phyloP scores from a whole-genome alignment of 1,284 basidiomycete species.

The Moesziomyces sp. region DNA sequence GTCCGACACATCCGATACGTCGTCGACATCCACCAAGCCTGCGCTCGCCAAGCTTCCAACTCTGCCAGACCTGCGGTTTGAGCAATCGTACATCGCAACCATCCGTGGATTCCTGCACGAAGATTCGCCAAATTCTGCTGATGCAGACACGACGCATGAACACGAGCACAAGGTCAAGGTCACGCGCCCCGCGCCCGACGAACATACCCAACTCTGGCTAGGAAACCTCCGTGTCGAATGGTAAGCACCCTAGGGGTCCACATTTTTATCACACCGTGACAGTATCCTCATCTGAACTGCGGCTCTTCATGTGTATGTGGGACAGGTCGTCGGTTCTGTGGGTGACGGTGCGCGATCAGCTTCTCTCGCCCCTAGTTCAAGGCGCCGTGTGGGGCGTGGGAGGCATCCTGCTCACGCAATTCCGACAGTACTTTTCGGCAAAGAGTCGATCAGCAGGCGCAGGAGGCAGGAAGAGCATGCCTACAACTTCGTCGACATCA shows the following conservation, averaged over 20 bases:
- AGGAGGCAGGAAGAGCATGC: background rate
- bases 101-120: slow-evolving; percentile 55
- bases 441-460: slow-evolving; percentile 4
- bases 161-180: slow-evolving; percentile 30
- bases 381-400: slow-evolving; percentile 57
- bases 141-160: slow-evolving; percentile 7
- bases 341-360: slow-evolving; percentile 59
- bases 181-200: slow-evolving; percentile 17
- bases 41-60: slow-evolving; percentile 21
- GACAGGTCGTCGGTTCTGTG: slow-evolving; percentile 55
- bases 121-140: slow-evolving; percentile 8
- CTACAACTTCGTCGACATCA: background rate
- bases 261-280: too few species aligned
- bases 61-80: slow-evolving; percentile 60
- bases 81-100: slow-evolving; percentile 59
- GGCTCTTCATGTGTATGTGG: too few species aligned
- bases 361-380: slow-evolving; percentile 58
- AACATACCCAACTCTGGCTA: slow-evolving; percentile 52
- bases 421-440: slow-evolving; percentile 34
- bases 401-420: slow-evolving; percentile 41
- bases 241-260: slow-evolving; percentile 25
- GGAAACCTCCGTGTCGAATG: slow-evolving; percentile 58
- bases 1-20: slow-evolving; percentile 11
- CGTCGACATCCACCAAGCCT: slow-evolving; percentile 4
- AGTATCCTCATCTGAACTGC: too few species aligned